Evolutionary conservation across 129 eudicot species (phyloP).

Genomic region (Tagetes patula): DNA sequence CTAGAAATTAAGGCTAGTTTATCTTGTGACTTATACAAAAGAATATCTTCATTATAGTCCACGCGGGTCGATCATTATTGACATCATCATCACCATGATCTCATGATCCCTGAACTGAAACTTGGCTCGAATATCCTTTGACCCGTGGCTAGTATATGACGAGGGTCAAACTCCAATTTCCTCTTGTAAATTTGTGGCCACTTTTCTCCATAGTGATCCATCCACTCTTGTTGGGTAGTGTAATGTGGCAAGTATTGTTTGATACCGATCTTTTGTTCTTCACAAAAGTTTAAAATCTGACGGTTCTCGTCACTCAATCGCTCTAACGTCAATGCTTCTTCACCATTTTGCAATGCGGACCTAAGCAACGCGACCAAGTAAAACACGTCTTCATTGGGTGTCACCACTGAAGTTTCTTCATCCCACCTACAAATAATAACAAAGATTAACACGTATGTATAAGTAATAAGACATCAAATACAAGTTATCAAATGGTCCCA

Average conservation of each 20-base stretch:
- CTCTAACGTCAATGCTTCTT: constrained; percentile 50
- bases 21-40: constrained; percentile 22
- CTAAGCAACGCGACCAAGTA: constrained; percentile 80
- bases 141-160: constrained; percentile 72
- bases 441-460: background rate
- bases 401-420: constrained; percentile 59
- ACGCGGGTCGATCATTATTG: background rate
- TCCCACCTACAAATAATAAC: constrained; percentile 55
- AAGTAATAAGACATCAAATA: constrained; percentile 17
- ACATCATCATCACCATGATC: constrained; percentile 29
- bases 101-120: constrained; percentile 25
- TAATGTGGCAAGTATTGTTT: constrained; percentile 80
- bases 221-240: constrained; percentile 72
- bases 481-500: constrained; percentile 29
- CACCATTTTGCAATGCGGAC: constrained; percentile 66
- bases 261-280: constrained; percentile 44
- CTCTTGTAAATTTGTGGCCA: constrained; percentile 53
- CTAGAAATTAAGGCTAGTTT: background rate
- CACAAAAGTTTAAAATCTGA: constrained; percentile 53
- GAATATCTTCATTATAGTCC: background rate
- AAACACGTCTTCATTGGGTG: constrained; percentile 77
- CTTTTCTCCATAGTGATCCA: constrained; percentile 66
- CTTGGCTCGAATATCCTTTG: constrained; percentile 62
- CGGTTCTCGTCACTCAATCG: constrained; percentile 60
- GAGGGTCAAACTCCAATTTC: constrained; percentile 73